These are phyloP conservation scores for Alopecurus myosuroides DNA, from an alignment of 176 grass and related monocot genomes.

Conservation along the genomic window DNA sequence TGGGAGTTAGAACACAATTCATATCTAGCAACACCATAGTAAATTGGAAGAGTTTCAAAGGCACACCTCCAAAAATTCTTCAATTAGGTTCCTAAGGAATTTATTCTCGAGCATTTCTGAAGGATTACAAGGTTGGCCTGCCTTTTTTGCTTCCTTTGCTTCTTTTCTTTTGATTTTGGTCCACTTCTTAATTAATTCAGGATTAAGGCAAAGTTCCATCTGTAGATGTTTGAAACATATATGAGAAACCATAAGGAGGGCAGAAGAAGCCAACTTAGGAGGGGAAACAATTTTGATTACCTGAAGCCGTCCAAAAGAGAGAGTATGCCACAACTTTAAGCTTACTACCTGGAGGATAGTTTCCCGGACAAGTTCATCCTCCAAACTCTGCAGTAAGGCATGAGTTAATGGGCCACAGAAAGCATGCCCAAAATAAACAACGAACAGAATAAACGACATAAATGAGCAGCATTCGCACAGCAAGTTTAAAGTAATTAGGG, in stretches of 20 bases:
- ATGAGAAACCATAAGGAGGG: conserved; percentile 30
- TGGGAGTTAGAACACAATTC: conserved; percentile 10
- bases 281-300: conserved; percentile 26
- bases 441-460: not conserved
- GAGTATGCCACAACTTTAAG: conserved; percentile 81
- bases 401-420: not conserved
- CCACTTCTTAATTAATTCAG: conserved; percentile 95
- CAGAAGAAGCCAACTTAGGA: not conserved
- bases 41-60: not conserved
- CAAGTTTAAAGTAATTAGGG: not conserved
- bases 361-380: conserved; percentile 91
- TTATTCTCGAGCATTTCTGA: conserved; percentile 65
- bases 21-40: conserved; percentile 11
- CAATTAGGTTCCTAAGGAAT: conserved; percentile 78
- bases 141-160: conserved; percentile 80
- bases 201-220: conserved; percentile 94
- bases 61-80: conserved; percentile 92
- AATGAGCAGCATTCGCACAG: not conserved
- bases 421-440: not conserved
- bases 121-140: conserved; percentile 39
- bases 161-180: conserved; percentile 88
- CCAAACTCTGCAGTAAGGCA: conserved; percentile 67
- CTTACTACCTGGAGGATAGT: conserved; percentile 87
- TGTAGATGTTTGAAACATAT: conserved; percentile 39
- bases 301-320: conserved; percentile 85